A percentile compares a stretch with the other conserved stretches of the same genome.
Evolutionary conservation across 768 basidiomycete species (phyloP).

Genomic region (Zangia roseola): DNA sequence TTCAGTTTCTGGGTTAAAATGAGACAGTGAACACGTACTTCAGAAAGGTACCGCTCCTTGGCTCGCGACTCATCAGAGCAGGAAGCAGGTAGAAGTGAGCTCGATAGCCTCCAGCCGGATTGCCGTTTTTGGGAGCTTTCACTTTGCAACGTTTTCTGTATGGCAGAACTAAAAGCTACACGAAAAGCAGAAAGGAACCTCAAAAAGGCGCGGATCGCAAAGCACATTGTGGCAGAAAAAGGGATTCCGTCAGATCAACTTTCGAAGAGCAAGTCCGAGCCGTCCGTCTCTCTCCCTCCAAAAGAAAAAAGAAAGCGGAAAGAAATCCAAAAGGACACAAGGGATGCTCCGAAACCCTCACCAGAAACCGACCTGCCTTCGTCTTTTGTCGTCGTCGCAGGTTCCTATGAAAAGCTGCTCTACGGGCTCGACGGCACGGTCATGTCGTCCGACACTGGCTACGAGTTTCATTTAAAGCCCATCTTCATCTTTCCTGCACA

Average conservation of each 20-base stretch:
- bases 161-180: constrained; percentile 19
- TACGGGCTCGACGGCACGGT: constrained; percentile 81
- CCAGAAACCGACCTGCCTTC: constrained; percentile 38
- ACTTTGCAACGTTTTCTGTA: constrained; percentile 1
- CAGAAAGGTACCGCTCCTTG: too few species aligned
- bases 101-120: not conserved
- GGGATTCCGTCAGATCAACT: not conserved
- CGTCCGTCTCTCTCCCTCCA: constrained; percentile 11
- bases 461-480: constrained; percentile 56
- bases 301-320: constrained; percentile 33
- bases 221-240: constrained; percentile 4
- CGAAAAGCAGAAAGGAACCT: constrained; percentile 19
- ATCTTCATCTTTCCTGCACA: constrained; percentile 98
- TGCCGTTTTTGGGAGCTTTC: constrained; percentile 6
- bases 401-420: constrained; percentile 94
- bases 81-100: too few species aligned
- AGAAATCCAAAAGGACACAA: not conserved
- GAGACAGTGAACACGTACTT: too few species aligned
- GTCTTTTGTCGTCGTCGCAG: constrained; percentile 84
- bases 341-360: not conserved
- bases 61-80: too few species aligned
- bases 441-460: constrained; percentile 28
- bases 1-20: too few species aligned
- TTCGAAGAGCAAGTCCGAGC: not conserved
- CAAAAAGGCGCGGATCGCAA: constrained; percentile 27